A percentile compares a stretch with the other conserved stretches of the same genome.
phyloP scores from a whole-genome alignment of 805 yeast genomes.

The Ogataea methylovora region DNA sequence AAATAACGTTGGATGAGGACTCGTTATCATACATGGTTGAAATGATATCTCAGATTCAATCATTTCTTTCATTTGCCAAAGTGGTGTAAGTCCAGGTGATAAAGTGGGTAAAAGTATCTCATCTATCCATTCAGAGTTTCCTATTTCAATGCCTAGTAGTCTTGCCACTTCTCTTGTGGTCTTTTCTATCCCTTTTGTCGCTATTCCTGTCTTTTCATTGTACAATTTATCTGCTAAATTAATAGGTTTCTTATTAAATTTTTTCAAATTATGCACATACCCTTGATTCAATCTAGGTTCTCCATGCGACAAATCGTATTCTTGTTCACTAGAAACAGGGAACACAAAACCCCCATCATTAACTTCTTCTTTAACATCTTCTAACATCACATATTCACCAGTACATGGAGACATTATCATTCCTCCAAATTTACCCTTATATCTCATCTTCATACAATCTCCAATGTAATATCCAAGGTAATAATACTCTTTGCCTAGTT shows the following conservation, averaged over 20 bases:
- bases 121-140: neutral
- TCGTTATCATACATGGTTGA: too few species aligned
- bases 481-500: constrained; percentile 46
- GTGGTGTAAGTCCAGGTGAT: constrained; percentile 43
- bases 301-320: too few species aligned
- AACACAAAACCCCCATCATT: constrained; percentile 22
- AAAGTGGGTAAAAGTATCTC: constrained; percentile 27
- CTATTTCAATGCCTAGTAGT: constrained; percentile 21
- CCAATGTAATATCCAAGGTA: constrained; percentile 77
- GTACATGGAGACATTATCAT: constrained; percentile 53
- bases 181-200: constrained; percentile 34
- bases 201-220: neutral
- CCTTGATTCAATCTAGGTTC: too few species aligned
- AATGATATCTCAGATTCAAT: too few species aligned
- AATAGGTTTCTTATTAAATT: too few species aligned
- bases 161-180: constrained; percentile 37
- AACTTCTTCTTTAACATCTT: constrained; percentile 19
- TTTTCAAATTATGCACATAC: too few species aligned
- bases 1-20: too few species aligned
- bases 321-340: too few species aligned
- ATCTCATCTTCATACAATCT: constrained; percentile 76
- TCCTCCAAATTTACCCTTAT: constrained; percentile 75
- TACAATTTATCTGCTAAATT: neutral
- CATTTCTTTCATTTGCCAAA: constrained; percentile 34
- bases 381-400: constrained; percentile 34